Conservation (phyloP, 2,329 filamentous ascomycete species). For the Stemphylium vesicarium region DNA sequence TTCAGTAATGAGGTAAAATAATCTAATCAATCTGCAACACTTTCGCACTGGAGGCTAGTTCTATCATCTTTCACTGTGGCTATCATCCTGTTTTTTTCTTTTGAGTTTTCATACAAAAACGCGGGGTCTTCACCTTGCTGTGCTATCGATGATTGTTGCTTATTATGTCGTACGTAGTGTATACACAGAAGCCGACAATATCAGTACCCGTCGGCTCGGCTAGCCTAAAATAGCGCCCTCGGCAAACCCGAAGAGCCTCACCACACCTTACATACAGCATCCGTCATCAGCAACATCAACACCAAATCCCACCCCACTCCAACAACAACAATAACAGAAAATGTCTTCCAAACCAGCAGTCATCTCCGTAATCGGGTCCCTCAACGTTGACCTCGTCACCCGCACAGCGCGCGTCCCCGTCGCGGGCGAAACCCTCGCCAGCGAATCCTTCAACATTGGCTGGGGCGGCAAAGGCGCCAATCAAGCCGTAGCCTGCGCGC, state of each 20-base stretch:
- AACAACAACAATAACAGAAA: background rate
- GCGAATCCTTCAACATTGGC: slow-evolving; percentile 77
- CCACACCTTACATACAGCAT: background rate
- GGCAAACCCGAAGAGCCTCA: slow-evolving; percentile 6
- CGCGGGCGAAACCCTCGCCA: slow-evolving; percentile 86
- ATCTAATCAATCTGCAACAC: too few species aligned
- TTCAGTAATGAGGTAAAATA: too few species aligned
- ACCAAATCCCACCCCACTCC: background rate
- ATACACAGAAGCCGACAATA: too few species aligned
- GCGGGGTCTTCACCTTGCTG: too few species aligned
- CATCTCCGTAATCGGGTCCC: slow-evolving; percentile 87
- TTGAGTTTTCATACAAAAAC: too few species aligned
- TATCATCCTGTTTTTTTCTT: too few species aligned
- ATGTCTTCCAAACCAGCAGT: slow-evolving; percentile 47
- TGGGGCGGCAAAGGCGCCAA: slow-evolving; percentile 95
- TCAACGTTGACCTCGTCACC: slow-evolving; percentile 93
- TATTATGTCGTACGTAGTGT: too few species aligned
- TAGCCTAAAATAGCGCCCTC: slow-evolving; percentile 9
- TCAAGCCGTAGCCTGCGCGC: slow-evolving; percentile 87
- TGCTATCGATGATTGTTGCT: too few species aligned
- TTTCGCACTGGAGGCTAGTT: too few species aligned
- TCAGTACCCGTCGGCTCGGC: slow-evolving; percentile 3
- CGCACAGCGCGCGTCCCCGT: slow-evolving; percentile 82
- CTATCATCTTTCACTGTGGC: too few species aligned
- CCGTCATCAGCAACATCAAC: background rate